Conservation (phyloP, 306 rosid genomes). For the Lotus japonicus region DNA sequence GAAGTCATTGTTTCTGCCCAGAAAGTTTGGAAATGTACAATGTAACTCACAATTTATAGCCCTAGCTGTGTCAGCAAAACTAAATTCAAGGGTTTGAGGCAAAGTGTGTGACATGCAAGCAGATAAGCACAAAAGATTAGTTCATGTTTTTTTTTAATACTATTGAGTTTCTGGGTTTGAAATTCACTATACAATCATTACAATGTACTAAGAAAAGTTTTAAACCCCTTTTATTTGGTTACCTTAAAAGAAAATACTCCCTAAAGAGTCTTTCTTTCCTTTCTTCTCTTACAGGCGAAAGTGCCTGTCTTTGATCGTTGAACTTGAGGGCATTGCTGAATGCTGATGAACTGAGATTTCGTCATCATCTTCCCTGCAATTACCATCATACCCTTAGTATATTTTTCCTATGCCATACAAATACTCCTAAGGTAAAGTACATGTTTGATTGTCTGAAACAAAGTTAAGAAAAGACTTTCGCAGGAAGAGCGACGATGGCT, state of each 20-base stretch:
- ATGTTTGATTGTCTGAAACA: too few species aligned
- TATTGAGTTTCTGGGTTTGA: conserved; percentile 27
- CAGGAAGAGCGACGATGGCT: too few species aligned
- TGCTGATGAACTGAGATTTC: background rate
- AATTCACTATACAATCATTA: conserved; percentile 18
- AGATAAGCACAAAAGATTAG: conserved; percentile 9
- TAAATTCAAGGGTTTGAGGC: conserved; percentile 25
- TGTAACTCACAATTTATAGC: conserved; percentile 16
- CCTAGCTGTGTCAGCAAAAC: conserved; percentile 12
- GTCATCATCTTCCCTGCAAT: background rate
- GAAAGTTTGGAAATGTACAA: conserved; percentile 1
- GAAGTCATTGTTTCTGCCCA: conserved; percentile 34
- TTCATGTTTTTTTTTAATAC: conserved; percentile 24
- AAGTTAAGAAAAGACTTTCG: too few species aligned
- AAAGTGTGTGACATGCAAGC: conserved; percentile 45
- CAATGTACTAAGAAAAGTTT: conserved; percentile 10
- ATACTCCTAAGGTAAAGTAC: too few species aligned
- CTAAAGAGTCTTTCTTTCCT: background rate
- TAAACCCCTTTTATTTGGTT: background rate
- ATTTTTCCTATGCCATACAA: too few species aligned
- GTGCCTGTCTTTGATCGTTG: conserved; percentile 10
- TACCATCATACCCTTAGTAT: conserved; percentile 18
- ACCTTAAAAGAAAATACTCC: background rate
- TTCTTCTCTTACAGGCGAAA: conserved; percentile 18
- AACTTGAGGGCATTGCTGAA: background rate